Conservation (phyloP, 805 yeast genomes). For the Wickerhamomyces hampshirensis region DNA sequence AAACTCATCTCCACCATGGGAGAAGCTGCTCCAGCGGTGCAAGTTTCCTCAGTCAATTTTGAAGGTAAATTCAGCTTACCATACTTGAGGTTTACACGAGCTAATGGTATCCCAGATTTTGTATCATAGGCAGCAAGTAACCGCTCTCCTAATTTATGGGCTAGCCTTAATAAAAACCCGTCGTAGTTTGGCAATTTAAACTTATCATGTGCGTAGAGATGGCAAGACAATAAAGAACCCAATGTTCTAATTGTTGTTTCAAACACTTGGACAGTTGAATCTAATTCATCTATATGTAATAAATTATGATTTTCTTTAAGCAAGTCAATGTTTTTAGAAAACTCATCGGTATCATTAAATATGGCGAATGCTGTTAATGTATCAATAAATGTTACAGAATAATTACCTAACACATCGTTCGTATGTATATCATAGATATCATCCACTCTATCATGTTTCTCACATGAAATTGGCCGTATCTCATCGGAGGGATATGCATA, state of each 20-base stretch:
- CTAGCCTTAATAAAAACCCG: conserved; percentile 67
- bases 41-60: conserved; percentile 55
- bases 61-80: conserved; percentile 46
- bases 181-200: conserved; percentile 45
- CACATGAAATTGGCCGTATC: conserved; percentile 68
- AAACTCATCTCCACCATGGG: conserved; percentile 78
- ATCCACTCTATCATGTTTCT: conserved; percentile 59
- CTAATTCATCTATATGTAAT: conserved; percentile 19
- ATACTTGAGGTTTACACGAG: conserved; percentile 62
- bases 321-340: conserved; percentile 41
- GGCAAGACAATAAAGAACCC: conserved; percentile 80
- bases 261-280: conserved; percentile 80
- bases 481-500: conserved; percentile 82
- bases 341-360: conserved; percentile 55
- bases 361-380: conserved; percentile 74
- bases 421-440: conserved; percentile 50
- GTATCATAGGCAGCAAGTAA: conserved; percentile 68
- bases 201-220: conserved; percentile 50
- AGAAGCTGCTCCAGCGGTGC: conserved; percentile 84
- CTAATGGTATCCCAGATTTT: conserved; percentile 62
- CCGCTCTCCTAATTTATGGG: conserved; percentile 70
- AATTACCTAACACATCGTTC: conserved; percentile 85
- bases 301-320: conserved; percentile 41
- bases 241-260: conserved; percentile 78
- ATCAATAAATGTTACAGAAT: conserved; percentile 74